Conservation (phyloP, 345 rosid species). For the Passiflora organensis region DNA sequence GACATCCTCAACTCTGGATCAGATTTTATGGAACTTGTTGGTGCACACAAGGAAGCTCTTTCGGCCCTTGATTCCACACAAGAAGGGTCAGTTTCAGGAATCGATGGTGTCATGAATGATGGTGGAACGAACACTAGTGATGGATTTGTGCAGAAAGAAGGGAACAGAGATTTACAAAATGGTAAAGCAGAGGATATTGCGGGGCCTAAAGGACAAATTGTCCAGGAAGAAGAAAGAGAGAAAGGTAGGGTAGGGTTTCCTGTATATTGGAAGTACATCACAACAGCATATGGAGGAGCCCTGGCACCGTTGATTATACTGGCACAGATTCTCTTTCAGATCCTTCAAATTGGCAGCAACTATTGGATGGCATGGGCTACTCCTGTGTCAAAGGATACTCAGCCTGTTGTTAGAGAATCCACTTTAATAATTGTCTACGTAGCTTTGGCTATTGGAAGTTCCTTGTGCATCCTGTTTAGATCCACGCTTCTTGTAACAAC, state of each 20-base stretch:
- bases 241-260: constrained; percentile 62
- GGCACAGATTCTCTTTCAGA: constrained; percentile 55
- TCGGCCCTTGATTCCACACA: constrained; percentile 45
- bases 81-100: constrained; percentile 27
- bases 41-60: constrained; percentile 63
- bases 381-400: constrained; percentile 46
- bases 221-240: constrained; percentile 84
- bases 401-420: constrained; percentile 43
- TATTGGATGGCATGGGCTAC: constrained; percentile 91
- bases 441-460: constrained; percentile 51
- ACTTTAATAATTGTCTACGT: constrained; percentile 53
- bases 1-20: constrained; percentile 62
- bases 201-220: constrained; percentile 47
- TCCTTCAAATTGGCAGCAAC: constrained; percentile 73
- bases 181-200: constrained; percentile 35
- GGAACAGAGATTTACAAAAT: constrained; percentile 23
- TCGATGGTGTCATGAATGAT: constrained; percentile 12
- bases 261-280: constrained; percentile 62
- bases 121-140: constrained; percentile 13
- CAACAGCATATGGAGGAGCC: constrained; percentile 65
- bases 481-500: constrained; percentile 47
- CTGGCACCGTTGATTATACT: constrained; percentile 64
- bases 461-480: constrained; percentile 50
- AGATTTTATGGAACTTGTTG: constrained; percentile 72
- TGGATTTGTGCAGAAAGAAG: constrained; percentile 22